phyloP scores from a whole-genome alignment of 2,329 filamentous ascomycete species.

The Coniochaeta sp. region DNA sequence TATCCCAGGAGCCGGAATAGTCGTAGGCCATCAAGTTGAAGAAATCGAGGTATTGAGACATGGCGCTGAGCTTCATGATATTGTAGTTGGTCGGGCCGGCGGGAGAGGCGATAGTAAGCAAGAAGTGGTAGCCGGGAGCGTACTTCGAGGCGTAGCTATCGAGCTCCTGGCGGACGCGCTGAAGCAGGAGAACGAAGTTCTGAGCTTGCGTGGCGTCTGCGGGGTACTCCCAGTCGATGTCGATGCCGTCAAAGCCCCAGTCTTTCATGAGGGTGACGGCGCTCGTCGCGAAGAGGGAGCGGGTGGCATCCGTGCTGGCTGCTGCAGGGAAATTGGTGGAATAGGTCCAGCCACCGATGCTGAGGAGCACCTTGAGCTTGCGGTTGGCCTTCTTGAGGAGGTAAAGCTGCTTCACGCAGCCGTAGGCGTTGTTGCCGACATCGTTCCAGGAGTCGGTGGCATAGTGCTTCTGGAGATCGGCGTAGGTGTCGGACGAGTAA shows the following conservation, averaged over 20 bases:
- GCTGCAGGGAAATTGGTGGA: constrained; percentile 66
- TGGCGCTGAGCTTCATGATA: constrained; percentile 34
- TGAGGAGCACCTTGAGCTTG: constrained; percentile 69
- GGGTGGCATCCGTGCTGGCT: constrained; percentile 52
- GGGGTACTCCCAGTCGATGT: constrained; percentile 36
- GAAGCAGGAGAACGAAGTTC: constrained; percentile 37
- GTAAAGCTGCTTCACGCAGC: constrained; percentile 72
- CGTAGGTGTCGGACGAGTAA: constrained; percentile 59
- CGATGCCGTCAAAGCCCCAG: constrained; percentile 52
- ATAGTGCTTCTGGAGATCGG: constrained; percentile 69
- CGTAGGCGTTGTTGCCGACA: constrained; percentile 65
- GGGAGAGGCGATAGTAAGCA: constrained; percentile 45
- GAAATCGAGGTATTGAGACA: constrained; percentile 41
- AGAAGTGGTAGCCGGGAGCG: constrained; percentile 40
- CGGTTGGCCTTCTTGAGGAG: constrained; percentile 71
- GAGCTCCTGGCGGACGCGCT: constrained; percentile 36
- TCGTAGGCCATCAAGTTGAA: constrained; percentile 68
- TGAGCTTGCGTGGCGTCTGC: constrained; percentile 28
- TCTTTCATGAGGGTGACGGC: constrained; percentile 66
- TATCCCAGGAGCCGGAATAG: constrained; percentile 62
- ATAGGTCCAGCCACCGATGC: constrained; percentile 82
- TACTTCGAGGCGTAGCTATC: constrained; percentile 37
- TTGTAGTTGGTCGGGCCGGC: constrained; percentile 40
- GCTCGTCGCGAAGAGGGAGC: constrained; percentile 59
- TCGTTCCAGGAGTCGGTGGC: constrained; percentile 61